Conservation (phyloP, 768 basidiomycete species). For the Lentinula boryana region DNA sequence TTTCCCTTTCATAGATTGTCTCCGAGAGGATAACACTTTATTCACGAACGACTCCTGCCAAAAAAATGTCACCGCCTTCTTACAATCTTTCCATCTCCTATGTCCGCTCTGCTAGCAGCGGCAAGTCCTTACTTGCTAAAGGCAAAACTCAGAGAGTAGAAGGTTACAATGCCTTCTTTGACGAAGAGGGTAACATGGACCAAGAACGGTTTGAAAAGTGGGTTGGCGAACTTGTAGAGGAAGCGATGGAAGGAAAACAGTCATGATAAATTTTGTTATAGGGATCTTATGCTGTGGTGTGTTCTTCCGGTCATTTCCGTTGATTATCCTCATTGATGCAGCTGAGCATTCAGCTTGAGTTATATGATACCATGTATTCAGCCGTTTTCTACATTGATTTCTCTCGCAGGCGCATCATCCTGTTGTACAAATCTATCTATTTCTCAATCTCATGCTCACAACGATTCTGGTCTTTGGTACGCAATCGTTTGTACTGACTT, state of each 20-base stretch:
- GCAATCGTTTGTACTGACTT: too few relatives aligned
- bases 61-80: constrained; percentile 47
- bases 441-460: background rate
- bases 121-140: constrained; percentile 78
- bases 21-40: constrained; percentile 83
- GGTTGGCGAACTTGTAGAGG: constrained; percentile 70
- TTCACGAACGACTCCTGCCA: constrained; percentile 58
- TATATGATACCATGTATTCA: background rate
- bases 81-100: constrained; percentile 67
- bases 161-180: constrained; percentile 73
- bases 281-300: background rate
- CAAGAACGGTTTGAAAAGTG: constrained; percentile 71
- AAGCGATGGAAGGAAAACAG: constrained; percentile 64
- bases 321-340: background rate
- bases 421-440: background rate
- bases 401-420: background rate
- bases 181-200: constrained; percentile 73
- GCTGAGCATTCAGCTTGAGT: background rate
- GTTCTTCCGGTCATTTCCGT: background rate
- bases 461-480: too few relatives aligned
- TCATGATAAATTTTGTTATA: constrained; percentile 18
- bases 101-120: constrained; percentile 75
- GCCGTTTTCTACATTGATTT: background rate
- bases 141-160: constrained; percentile 52
- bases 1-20: constrained; percentile 57